Percentiles rank a stretch among this genome's conserved stretches.
These are phyloP conservation scores for Lipomyces yamadae DNA, from an alignment of 805 yeast species.

Conservation along the genomic window DNA sequence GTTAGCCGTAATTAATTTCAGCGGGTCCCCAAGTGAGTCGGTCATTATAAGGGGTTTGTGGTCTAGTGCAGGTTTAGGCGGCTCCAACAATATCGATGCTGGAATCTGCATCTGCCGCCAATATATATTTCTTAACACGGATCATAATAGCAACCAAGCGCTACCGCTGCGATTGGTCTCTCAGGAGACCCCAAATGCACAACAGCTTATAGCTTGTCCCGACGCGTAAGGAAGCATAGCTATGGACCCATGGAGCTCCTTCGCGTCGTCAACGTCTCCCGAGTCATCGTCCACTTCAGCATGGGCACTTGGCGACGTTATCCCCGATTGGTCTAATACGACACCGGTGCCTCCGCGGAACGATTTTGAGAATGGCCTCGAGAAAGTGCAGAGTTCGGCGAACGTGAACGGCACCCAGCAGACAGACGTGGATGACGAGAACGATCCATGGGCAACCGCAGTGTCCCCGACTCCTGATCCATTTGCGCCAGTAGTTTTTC, in stretches of 20 bases:
- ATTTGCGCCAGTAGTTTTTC: not conserved
- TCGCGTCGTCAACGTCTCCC: conserved; percentile 10
- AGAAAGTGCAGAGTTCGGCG: not conserved
- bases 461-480: conserved; percentile 18
- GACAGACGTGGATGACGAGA: conserved; percentile 22
- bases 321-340: conserved; percentile 31
- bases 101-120: not conserved
- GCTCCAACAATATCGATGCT: not conserved
- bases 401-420: not conserved
- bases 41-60: not conserved
- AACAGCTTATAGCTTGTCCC: not conserved
- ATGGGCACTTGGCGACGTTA: conserved; percentile 27
- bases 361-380: not conserved
- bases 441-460: conserved; percentile 38
- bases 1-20: too few relatives aligned
- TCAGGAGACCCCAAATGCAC: not conserved
- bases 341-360: not conserved
- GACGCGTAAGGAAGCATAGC: not conserved
- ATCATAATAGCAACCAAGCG: not conserved
- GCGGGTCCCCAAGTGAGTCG: not conserved
- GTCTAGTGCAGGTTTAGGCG: not conserved
- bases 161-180: not conserved
- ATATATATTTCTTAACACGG: not conserved
- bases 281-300: conserved; percentile 13
- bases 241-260: conserved; percentile 35